Evolutionary conservation across 2,329 filamentous ascomycete genomes (phyloP).

Genomic region (Ceratocystis papillata): DNA sequence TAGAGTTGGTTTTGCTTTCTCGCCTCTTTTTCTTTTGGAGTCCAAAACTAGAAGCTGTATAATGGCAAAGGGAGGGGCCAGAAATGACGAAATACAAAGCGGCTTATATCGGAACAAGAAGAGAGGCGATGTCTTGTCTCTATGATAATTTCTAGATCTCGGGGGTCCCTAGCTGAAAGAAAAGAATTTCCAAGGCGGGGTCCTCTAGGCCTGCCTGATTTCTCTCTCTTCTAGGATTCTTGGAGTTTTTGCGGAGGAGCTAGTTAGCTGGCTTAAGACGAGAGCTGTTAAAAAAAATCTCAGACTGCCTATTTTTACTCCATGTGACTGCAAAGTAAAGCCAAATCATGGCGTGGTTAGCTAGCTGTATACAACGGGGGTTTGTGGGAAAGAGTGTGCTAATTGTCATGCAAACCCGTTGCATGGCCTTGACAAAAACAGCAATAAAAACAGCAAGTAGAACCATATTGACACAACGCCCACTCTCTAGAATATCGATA

Average conservation of each 20-base stretch:
- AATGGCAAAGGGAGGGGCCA: background rate
- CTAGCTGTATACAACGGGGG: background rate
- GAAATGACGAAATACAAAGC: background rate
- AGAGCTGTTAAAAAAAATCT: conserved; percentile 7
- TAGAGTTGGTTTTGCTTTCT: too few species aligned
- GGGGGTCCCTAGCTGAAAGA: background rate
- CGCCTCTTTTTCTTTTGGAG: background rate
- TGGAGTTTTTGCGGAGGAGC: background rate
- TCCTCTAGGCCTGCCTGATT: too few species aligned
- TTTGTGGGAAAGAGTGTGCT: background rate
- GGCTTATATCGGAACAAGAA: background rate
- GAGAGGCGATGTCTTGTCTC: background rate
- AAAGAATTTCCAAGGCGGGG: too few species aligned
- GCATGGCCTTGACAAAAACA: background rate
- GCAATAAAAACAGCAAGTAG: background rate
- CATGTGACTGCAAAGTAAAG: background rate
- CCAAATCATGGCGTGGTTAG: conserved; percentile 9
- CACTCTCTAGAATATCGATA: background rate
- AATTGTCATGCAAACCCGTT: background rate
- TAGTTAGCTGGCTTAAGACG: background rate
- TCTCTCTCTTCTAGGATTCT: background rate
- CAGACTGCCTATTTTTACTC: background rate
- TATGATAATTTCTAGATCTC: background rate
- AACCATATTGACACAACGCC: background rate
- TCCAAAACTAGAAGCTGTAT: background rate